These are phyloP conservation scores for Epicoccum sorghinum DNA, from an alignment of 2,329 filamentous ascomycete genomes.

Conservation along the genomic window DNA sequence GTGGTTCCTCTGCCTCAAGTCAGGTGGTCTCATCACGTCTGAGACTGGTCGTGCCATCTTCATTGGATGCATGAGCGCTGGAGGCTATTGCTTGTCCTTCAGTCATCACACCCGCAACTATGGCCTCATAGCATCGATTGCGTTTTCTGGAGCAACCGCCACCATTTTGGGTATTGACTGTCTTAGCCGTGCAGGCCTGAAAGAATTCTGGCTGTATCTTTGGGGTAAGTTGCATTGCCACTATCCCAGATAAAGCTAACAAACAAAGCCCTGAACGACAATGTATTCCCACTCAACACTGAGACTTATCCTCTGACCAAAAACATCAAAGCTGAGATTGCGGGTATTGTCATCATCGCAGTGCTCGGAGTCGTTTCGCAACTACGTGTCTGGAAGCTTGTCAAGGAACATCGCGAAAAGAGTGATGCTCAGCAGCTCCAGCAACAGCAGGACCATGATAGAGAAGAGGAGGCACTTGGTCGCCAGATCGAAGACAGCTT, in stretches of 20 bases:
- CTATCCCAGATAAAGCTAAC: slow-evolving; percentile 19
- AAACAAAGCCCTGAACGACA: slow-evolving; percentile 69
- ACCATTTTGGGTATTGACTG: slow-evolving; percentile 87
- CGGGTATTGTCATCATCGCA: slow-evolving; percentile 75
- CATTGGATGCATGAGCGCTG: slow-evolving; percentile 73
- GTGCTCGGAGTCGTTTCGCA: slow-evolving; percentile 82
- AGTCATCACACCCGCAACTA: slow-evolving; percentile 79
- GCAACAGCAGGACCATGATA: slow-evolving; percentile 64
- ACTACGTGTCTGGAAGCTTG: slow-evolving; percentile 81
- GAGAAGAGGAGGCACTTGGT: slow-evolving; percentile 73
- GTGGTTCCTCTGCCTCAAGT: slow-evolving; percentile 83
- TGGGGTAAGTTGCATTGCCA: slow-evolving; percentile 64
- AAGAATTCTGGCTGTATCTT: slow-evolving; percentile 94
- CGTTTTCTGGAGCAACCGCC: slow-evolving; percentile 81
- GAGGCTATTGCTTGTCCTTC: slow-evolving; percentile 71
- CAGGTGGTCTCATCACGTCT: slow-evolving; percentile 73
- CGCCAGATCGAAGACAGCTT: slow-evolving; percentile 68
- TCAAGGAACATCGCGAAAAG: slow-evolving; percentile 61
- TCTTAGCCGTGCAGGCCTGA: slow-evolving; percentile 85
- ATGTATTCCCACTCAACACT: slow-evolving; percentile 76
- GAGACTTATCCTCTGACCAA: slow-evolving; percentile 84
- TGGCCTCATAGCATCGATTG: slow-evolving; percentile 74
- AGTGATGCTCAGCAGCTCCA: slow-evolving; percentile 55
- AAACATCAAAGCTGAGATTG: slow-evolving; percentile 84
- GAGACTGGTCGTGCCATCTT: slow-evolving; percentile 72